Evolutionary conservation across 2,329 filamentous ascomycete species (phyloP).

Genomic region (Colletotrichum salicis): DNA sequence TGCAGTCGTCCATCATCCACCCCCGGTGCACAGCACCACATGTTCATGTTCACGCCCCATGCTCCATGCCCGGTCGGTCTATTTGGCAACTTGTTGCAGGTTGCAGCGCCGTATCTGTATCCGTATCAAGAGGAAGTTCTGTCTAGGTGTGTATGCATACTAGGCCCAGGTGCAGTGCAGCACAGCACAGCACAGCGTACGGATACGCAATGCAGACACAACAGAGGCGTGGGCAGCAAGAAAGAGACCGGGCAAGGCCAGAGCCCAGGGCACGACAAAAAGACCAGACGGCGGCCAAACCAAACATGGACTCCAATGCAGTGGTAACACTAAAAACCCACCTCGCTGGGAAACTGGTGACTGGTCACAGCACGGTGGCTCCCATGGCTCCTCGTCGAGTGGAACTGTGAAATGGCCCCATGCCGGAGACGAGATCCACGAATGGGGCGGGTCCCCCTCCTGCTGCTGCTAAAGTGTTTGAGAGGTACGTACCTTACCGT

Average conservation of each 20-base stretch:
- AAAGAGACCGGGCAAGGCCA: background rate
- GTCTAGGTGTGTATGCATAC: no score
- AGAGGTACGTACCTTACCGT: slow-evolving; percentile 11
- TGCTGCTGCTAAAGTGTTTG: background rate
- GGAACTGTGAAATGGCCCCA: slow-evolving; percentile 8
- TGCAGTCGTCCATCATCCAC: background rate
- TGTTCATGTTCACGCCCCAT: background rate
- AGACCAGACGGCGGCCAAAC: slow-evolving; percentile 16
- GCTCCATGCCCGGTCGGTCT: background rate
- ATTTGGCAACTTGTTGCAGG: background rate
- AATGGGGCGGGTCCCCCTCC: background rate
- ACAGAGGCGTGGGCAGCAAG: background rate
- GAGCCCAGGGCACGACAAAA: background rate
- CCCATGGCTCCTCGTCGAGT: slow-evolving; percentile 17
- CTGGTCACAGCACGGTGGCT: slow-evolving; percentile 27
- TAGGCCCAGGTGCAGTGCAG: background rate
- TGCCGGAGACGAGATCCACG: slow-evolving; percentile 25
- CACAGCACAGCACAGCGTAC: background rate
- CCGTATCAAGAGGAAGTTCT: background rate
- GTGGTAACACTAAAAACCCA: slow-evolving; percentile 34
- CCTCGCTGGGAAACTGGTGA: slow-evolving; percentile 27
- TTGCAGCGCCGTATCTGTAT: background rate
- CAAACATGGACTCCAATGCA: slow-evolving; percentile 30
- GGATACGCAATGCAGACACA: background rate
- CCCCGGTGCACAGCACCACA: background rate